These are phyloP conservation scores for Candida piceae DNA, from an alignment of 805 yeast genomes.

Conservation along the genomic window DNA sequence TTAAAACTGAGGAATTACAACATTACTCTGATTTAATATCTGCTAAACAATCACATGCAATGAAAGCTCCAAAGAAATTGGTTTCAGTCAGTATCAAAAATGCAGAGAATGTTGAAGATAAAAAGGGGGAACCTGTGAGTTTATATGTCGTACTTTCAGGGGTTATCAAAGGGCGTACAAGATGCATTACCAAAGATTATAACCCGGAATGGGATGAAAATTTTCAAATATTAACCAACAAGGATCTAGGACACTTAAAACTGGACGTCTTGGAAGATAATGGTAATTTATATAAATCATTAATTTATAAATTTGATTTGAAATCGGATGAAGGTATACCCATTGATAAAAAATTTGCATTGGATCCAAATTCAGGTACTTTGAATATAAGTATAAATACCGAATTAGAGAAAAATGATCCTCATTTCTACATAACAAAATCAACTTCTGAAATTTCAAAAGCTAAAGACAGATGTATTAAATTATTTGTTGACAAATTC, in stretches of 20 bases:
- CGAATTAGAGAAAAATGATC: slow-evolving; percentile 77
- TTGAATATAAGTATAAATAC: slow-evolving; percentile 62
- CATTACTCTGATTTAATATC: slow-evolving; percentile 12
- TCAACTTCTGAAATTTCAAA: slow-evolving; percentile 62
- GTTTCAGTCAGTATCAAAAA: slow-evolving; percentile 20
- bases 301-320: slow-evolving; percentile 12
- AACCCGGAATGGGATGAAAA: slow-evolving; percentile 88
- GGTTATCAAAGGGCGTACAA: slow-evolving; percentile 42
- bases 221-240: slow-evolving; percentile 44
- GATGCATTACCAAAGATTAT: slow-evolving; percentile 51
- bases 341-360: slow-evolving; percentile 17
- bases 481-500: slow-evolving; percentile 69
- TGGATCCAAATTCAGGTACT: slow-evolving; percentile 44
- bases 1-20: slow-evolving; percentile 9
- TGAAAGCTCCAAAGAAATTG: slow-evolving; percentile 11
- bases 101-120: slow-evolving; percentile 30
- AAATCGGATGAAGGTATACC: slow-evolving; percentile 8
- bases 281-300: slow-evolving; percentile 13
- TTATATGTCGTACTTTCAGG: slow-evolving; percentile 22
- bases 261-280: slow-evolving; percentile 19
- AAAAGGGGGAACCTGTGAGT: slow-evolving; percentile 25
- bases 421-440: slow-evolving; percentile 74
- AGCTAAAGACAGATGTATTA: slow-evolving; percentile 61
- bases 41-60: not conserved
- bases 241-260: slow-evolving; percentile 7